These are phyloP conservation scores for Claviceps capensis DNA, from an alignment of 2,329 filamentous ascomycete genomes.

Conservation along the genomic window DNA sequence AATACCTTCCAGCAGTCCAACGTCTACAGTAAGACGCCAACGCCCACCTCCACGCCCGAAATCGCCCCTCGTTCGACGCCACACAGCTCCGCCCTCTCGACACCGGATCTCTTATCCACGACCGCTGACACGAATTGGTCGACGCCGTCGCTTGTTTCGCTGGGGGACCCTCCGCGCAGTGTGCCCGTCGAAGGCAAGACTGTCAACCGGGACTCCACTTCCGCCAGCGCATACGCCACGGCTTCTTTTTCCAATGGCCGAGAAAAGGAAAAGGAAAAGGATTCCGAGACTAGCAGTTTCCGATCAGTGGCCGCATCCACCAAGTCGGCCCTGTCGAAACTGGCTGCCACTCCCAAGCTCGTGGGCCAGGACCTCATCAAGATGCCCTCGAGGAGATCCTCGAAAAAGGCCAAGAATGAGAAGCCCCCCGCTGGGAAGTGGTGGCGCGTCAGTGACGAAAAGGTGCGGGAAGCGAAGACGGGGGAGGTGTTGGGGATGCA, in stretches of 20 bases:
- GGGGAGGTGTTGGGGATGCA: conserved; percentile 86
- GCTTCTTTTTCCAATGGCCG: conserved; percentile 9
- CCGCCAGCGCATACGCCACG: background rate
- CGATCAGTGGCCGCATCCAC: conserved; percentile 44
- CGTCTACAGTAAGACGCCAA: conserved; percentile 52
- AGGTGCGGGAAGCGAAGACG: conserved; percentile 88
- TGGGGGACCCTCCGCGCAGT: conserved; percentile 17
- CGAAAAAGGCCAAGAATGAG: conserved; percentile 37
- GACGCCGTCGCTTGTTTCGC: conserved; percentile 23
- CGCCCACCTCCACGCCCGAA: conserved; percentile 36
- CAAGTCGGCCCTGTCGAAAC: conserved; percentile 36
- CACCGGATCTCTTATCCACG: conserved; percentile 31
- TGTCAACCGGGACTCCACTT: conserved; percentile 5
- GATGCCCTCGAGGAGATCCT: conserved; percentile 8
- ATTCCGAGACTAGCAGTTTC: conserved; percentile 37
- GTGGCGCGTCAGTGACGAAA: conserved; percentile 98
- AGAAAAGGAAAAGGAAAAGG: conserved; percentile 23
- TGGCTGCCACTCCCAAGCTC: conserved; percentile 25
- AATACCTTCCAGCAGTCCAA: conserved; percentile 64
- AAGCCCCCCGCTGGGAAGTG: conserved; percentile 54
- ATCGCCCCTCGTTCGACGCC: conserved; percentile 23
- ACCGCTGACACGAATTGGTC: conserved; percentile 23
- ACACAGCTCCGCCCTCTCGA: conserved; percentile 30
- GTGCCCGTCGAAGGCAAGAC: conserved; percentile 14
- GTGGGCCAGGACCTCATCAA: conserved; percentile 12